These are phyloP conservation scores for Solanum infundibuliforme DNA, from an alignment of 257 asterid genomes.

Conservation along the genomic window DNA sequence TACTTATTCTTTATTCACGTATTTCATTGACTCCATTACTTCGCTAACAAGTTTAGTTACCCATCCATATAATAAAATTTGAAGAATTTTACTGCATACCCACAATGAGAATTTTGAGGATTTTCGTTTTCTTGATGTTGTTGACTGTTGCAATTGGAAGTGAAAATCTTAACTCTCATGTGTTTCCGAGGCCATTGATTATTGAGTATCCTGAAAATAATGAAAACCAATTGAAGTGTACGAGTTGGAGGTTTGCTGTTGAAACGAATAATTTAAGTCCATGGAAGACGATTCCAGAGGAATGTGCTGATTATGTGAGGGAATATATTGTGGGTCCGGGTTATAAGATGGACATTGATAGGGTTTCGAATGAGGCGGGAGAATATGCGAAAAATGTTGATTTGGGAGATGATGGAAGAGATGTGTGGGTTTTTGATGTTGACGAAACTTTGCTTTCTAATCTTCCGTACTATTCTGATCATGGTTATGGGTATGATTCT, in stretches of 20 bases:
- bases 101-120: constrained; percentile 18
- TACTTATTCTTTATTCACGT: neutral
- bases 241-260: constrained; percentile 74
- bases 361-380: constrained; percentile 44
- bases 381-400: constrained; percentile 29
- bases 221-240: constrained; percentile 34
- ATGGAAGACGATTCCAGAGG: constrained; percentile 58
- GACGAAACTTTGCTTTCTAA: constrained; percentile 88
- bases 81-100: neutral
- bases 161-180: constrained; percentile 11
- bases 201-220: constrained; percentile 19
- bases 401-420: constrained; percentile 39
- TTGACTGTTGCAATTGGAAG: constrained; percentile 16
- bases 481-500: constrained; percentile 56
- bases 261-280: constrained; percentile 80
- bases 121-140: constrained; percentile 17
- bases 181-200: constrained; percentile 18
- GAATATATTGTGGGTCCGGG: constrained; percentile 40
- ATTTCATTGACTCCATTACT: neutral
- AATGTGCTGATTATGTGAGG: constrained; percentile 58
- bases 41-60: neutral
- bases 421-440: constrained; percentile 73
- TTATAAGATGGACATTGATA: constrained; percentile 40
- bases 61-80: neutral
- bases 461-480: constrained; percentile 70